Evolutionary conservation across 805 yeast genomes (phyloP), one percentile per base, ranked within the genome.

Genomic region (Yarrowia porcina): DNA sequence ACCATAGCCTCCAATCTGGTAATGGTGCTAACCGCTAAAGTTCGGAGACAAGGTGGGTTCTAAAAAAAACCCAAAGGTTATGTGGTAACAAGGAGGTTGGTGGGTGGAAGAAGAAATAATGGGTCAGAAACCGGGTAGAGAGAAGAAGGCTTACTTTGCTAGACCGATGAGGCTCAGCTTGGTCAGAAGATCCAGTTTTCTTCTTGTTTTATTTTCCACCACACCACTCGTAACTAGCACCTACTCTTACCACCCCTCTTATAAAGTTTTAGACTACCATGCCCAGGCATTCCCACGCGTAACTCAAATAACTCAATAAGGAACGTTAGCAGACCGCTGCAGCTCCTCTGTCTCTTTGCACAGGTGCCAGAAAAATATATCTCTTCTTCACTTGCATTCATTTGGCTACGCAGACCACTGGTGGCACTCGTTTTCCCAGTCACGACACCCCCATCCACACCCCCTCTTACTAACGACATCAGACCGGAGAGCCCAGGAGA

Each of bases 281-380:
- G 56, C 39, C 56, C 30, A 49, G 56, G 56, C 56, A 49, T 49
- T 49, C 56, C 56, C 56, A 49, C 56, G 56, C 56, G 56, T 49
- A 49, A 49, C 56, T 21, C 56, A 49, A 45, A 49, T 32, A 49
- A 32, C 39, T 33, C 56, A 30, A 30, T 45, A 28, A 13, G 50
- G 44, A 28, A 44, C 35, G 50, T 44, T 44, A 13, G 35, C 50
- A 27, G 35, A 27, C 50, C 33, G 35, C 50, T 49, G 56, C 56
- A 49, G 39, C 39, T 49, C 35, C 21, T 49, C 15, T 35, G 39
- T 28, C 25, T 28, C 36, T 27, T 44, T 44, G 49, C 32, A 44
- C 32, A 44, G 49, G 21, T 17, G 49, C 49, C 36, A 44, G 36
- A 27, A 44, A 28, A 28, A 28, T 45, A 17, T 18, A 32, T 49